These are phyloP conservation scores for Pythium scleroteichum DNA, from an alignment of 352 stramenopile genomes.

Conservation along the genomic window DNA sequence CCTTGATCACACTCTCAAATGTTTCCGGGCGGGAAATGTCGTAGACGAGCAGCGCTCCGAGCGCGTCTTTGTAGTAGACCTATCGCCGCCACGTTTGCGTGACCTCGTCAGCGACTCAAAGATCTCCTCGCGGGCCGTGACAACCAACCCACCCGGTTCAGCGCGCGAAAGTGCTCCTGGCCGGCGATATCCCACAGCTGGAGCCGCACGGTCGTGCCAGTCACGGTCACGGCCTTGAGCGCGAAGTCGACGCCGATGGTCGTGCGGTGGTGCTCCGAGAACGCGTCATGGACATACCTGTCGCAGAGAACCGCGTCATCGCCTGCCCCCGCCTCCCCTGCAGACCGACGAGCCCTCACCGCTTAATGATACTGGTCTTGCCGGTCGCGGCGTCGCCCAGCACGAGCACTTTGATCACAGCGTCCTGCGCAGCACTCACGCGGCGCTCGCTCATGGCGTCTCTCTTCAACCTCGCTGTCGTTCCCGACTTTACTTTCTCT, in stretches of 20 bases:
- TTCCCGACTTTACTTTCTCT: constrained; percentile 18
- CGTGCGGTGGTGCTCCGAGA: constrained; percentile 91
- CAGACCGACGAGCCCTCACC: constrained; percentile 44
- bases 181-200: constrained; percentile 95
- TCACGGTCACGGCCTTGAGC: constrained; percentile 88
- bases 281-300: constrained; percentile 90
- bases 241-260: constrained; percentile 94
- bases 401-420: constrained; percentile 92
- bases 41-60: constrained; percentile 91
- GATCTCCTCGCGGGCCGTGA: background rate
- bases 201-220: constrained; percentile 85
- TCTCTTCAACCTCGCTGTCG: constrained; percentile 29
- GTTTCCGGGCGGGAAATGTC: constrained; percentile 91
- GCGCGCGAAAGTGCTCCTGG: constrained; percentile 93
- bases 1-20: constrained; percentile 89
- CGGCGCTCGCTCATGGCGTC: constrained; percentile 60
- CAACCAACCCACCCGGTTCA: constrained; percentile 70
- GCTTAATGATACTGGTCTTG: constrained; percentile 93
- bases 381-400: constrained; percentile 89
- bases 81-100: constrained; percentile 3
- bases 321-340: background rate
- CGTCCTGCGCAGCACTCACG: constrained; percentile 79
- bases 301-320: constrained; percentile 1
- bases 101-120: background rate
- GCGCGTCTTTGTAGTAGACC: constrained; percentile 94